Conservation (phyloP, 2,329 filamentous ascomycete species). For the Botrytis deweyae region DNA sequence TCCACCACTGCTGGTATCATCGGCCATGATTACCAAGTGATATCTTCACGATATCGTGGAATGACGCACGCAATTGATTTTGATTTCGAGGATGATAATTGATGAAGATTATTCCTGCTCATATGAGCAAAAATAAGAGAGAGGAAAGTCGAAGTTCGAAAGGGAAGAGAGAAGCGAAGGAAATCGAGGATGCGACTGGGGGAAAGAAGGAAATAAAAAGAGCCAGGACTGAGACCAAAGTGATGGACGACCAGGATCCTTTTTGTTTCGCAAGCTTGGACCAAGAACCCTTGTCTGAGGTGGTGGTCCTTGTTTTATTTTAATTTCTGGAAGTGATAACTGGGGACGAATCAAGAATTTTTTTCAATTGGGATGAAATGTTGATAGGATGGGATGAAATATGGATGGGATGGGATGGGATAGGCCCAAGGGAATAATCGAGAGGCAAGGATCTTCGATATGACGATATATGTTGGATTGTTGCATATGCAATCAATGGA, state of each 20-base stretch:
- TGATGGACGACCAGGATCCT: neutral
- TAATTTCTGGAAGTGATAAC: neutral
- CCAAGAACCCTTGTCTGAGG: neutral
- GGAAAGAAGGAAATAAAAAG: neutral
- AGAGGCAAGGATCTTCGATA: conserved; percentile 8
- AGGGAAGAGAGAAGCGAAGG: neutral
- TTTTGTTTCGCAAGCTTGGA: neutral
- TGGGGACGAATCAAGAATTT: neutral
- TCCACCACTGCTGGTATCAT: neutral
- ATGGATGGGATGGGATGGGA: too few relatives aligned
- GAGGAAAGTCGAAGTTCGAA: neutral
- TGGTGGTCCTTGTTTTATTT: neutral
- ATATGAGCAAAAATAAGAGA: conserved; percentile 1
- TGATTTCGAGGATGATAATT: neutral
- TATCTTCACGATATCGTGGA: neutral
- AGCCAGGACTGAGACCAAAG: neutral
- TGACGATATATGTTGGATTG: conserved; percentile 11
- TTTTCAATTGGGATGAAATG: neutral
- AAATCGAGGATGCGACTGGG: neutral
- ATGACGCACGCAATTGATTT: neutral
- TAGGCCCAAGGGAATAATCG: neutral
- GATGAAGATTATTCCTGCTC: conserved; percentile 9
- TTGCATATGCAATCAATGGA: neutral
- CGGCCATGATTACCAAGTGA: neutral
- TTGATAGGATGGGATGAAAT: neutral